phyloP scores from a whole-genome alignment of 1,139 yeast genomes.

The Debaryomycetaceae sp. region DNA sequence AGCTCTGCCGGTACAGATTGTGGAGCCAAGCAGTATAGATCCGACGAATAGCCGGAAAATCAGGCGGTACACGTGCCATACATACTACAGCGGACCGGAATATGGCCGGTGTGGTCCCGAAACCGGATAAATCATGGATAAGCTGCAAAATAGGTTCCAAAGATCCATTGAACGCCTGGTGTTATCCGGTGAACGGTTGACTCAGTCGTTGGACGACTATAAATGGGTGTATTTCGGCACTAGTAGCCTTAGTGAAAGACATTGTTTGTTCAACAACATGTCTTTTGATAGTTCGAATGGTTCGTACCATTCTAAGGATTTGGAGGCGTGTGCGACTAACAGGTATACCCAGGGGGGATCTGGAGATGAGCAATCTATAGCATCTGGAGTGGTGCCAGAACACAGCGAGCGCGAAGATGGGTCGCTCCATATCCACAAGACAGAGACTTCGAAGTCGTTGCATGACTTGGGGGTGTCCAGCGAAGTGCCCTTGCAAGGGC shows the following conservation, averaged over 20 bases:
- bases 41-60: not conserved
- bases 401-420: constrained; percentile 4
- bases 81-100: not conserved
- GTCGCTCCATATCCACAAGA: constrained; percentile 22
- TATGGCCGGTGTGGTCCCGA: not conserved
- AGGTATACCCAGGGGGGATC: constrained; percentile 5
- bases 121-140: not conserved
- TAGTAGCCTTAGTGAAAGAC: too few species aligned
- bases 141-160: not conserved
- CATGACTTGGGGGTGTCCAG: constrained; percentile 58
- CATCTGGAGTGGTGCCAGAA: constrained; percentile 19
- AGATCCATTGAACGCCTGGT: not conserved
- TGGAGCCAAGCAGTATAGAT: not conserved
- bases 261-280: not conserved
- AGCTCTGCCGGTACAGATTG: not conserved
- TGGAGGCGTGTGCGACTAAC: not conserved
- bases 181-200: not conserved
- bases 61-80: not conserved
- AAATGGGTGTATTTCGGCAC: too few species aligned
- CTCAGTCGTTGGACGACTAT: not conserved
- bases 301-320: not conserved
- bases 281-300: not conserved
- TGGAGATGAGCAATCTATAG: constrained; percentile 43
- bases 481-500: constrained; percentile 51
- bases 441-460: constrained; percentile 71